These are phyloP conservation scores for Fusarium armeniacum DNA, from an alignment of 2,329 filamentous ascomycete species.

Conservation along the genomic window DNA sequence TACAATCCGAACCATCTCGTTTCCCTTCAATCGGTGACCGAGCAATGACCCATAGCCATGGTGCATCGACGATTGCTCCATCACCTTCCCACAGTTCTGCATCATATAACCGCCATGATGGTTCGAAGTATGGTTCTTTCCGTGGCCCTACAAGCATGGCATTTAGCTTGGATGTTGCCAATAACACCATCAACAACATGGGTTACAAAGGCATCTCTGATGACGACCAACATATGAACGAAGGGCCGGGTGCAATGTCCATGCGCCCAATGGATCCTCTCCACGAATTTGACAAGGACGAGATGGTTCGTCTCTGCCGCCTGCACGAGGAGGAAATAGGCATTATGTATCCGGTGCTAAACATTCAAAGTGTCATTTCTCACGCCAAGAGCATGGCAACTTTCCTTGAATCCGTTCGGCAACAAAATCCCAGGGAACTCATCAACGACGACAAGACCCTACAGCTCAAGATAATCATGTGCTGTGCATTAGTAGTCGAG, in stretches of 20 bases:
- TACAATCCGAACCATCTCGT: conserved; percentile 70
- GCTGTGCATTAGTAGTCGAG: conserved; percentile 82
- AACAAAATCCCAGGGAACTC: conserved; percentile 53
- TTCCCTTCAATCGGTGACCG: conserved; percentile 61
- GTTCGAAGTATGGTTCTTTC: conserved; percentile 74
- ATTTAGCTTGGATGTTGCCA: conserved; percentile 89
- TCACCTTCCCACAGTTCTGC: conserved; percentile 60
- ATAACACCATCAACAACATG: conserved; percentile 89
- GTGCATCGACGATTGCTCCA: conserved; percentile 55
- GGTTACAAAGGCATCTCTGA: conserved; percentile 79
- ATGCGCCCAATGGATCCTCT: conserved; percentile 75
- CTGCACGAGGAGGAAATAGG: conserved; percentile 92
- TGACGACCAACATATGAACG: conserved; percentile 64
- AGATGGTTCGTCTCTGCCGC: conserved; percentile 82
- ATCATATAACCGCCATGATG: conserved; percentile 58
- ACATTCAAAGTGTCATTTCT: conserved; percentile 77
- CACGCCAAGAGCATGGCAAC: conserved; percentile 78
- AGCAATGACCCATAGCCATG: conserved; percentile 54
- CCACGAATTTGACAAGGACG: conserved; percentile 81
- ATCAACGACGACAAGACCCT: conserved; percentile 70
- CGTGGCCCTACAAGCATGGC: conserved; percentile 87
- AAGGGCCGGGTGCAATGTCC: conserved; percentile 39
- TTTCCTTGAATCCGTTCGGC: conserved; percentile 73
- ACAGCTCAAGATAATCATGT: conserved; percentile 86
- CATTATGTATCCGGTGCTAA: conserved; percentile 90